Evolutionary conservation across 345 rosid genomes (phyloP).

Genomic region (Microcos paniculata): DNA sequence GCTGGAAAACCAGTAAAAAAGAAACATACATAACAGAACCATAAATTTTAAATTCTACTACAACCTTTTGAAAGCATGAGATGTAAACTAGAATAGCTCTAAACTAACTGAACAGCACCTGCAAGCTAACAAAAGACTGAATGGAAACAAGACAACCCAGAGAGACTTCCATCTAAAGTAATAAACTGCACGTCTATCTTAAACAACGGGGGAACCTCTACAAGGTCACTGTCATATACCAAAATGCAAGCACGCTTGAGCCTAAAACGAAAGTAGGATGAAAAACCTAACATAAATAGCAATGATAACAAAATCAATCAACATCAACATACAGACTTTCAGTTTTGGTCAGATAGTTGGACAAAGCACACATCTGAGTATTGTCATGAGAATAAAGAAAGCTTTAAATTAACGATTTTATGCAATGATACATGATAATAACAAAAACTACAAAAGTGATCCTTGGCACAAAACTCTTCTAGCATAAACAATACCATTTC

Average conservation of each 20-base stretch:
- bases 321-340: not conserved
- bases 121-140: not conserved
- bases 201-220: not conserved
- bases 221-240: not conserved
- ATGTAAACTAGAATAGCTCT: no score
- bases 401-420: constrained; percentile 10
- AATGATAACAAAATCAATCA: not conserved
- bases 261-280: not conserved
- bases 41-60: not conserved
- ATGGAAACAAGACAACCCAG: no score
- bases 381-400: constrained; percentile 9
- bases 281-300: not conserved
- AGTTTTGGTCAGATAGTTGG: not conserved
- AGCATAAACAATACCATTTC: constrained; percentile 22
- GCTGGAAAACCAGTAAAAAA: not conserved
- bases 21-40: not conserved
- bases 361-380: not conserved
- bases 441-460: not conserved
- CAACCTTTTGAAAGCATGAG: no score
- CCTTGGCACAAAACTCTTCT: constrained; percentile 18
- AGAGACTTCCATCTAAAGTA: no score
- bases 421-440: constrained; percentile 8
- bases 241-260: not conserved
- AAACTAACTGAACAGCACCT: no score
- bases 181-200: not conserved